Evolutionary conservation across 768 basidiomycete species (phyloP).

Genomic region (Suillus alpinus): DNA sequence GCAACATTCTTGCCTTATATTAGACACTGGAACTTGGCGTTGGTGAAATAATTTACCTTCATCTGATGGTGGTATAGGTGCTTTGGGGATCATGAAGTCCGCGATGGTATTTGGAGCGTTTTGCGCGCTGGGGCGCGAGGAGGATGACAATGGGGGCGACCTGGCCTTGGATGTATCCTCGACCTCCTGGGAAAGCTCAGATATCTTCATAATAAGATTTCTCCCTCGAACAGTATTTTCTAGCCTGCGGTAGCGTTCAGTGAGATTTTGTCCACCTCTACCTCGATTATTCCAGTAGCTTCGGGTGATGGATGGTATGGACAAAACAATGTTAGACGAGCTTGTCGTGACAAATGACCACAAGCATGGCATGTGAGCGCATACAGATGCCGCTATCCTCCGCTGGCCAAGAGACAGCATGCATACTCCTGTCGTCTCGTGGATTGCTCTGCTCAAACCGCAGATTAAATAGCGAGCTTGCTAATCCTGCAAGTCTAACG

Average conservation of each 20-base stretch:
- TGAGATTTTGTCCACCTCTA: slow-evolving; percentile 57
- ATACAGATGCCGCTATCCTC: slow-evolving; percentile 4
- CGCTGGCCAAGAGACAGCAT: slow-evolving; percentile 14
- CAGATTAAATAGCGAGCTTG: not conserved
- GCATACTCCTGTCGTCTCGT: slow-evolving; percentile 9
- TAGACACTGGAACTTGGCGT: not conserved
- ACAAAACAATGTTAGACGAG: not conserved
- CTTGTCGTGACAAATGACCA: slow-evolving; percentile 3
- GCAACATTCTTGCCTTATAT: slow-evolving; percentile 67
- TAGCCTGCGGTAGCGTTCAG: slow-evolving; percentile 52
- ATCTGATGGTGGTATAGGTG: slow-evolving; percentile 59
- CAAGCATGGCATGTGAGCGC: slow-evolving; percentile 4
- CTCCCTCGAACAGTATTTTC: slow-evolving; percentile 52
- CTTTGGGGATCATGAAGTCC: slow-evolving; percentile 47
- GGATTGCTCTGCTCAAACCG: not conserved
- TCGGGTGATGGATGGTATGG: not conserved
- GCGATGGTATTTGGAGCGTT: slow-evolving; percentile 15
- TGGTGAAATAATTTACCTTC: slow-evolving; percentile 49
- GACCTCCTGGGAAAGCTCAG: slow-evolving; percentile 16
- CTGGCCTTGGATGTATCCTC: slow-evolving; percentile 6
- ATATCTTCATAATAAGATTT: slow-evolving; percentile 31
- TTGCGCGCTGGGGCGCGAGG: not conserved
- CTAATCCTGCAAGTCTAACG: not conserved
- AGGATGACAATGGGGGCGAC: not conserved
- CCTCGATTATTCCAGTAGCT: not conserved